Evolutionary conservation across 768 basidiomycete genomes (phyloP).

Genomic region (Pleurotus cornucopiae): DNA sequence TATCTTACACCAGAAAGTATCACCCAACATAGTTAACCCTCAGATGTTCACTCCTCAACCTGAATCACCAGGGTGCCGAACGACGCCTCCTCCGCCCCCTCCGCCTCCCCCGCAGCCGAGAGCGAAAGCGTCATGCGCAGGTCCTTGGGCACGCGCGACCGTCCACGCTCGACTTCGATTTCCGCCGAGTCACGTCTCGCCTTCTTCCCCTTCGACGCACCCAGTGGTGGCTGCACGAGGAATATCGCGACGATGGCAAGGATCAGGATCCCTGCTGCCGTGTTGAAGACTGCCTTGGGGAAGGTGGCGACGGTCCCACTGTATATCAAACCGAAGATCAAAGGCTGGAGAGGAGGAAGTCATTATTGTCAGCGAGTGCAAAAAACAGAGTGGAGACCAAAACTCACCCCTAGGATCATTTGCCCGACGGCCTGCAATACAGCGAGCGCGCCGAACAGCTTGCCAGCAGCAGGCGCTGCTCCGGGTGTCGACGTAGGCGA

Average conservation of each 20-base stretch:
- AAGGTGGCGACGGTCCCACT: slow-evolving; percentile 61
- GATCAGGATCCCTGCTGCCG: slow-evolving; percentile 48
- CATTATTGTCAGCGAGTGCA: slow-evolving; percentile 2
- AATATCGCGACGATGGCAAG: slow-evolving; percentile 30
- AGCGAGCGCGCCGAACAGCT: slow-evolving; percentile 69
- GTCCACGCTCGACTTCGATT: slow-evolving; percentile 34
- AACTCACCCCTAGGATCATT: slow-evolving; percentile 53
- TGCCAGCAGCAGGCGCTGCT: slow-evolving; percentile 36
- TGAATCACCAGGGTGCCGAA: not conserved
- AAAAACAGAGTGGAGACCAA: slow-evolving; percentile 4
- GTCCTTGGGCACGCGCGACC: slow-evolving; percentile 48
- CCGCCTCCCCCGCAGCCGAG: not conserved
- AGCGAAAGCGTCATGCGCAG: slow-evolving; percentile 6
- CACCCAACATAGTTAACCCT: too few relatives aligned
- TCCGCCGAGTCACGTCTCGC: slow-evolving; percentile 12
- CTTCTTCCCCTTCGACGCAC: slow-evolving; percentile 16
- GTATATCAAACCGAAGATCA: slow-evolving; percentile 72
- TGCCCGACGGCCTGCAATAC: slow-evolving; percentile 67
- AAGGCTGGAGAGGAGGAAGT: slow-evolving; percentile 38
- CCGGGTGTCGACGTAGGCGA: slow-evolving; percentile 13
- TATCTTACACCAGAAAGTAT: too few relatives aligned
- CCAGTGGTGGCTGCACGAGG: slow-evolving; percentile 37
- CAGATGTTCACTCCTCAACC: not conserved
- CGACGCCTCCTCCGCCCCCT: not conserved
- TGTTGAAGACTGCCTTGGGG: slow-evolving; percentile 68